A percentile compares a stretch with the other conserved stretches of the same genome.
Conservation (phyloP, 1,284 basidiomycete species). For the Pseudozyma thailandica region DNA sequence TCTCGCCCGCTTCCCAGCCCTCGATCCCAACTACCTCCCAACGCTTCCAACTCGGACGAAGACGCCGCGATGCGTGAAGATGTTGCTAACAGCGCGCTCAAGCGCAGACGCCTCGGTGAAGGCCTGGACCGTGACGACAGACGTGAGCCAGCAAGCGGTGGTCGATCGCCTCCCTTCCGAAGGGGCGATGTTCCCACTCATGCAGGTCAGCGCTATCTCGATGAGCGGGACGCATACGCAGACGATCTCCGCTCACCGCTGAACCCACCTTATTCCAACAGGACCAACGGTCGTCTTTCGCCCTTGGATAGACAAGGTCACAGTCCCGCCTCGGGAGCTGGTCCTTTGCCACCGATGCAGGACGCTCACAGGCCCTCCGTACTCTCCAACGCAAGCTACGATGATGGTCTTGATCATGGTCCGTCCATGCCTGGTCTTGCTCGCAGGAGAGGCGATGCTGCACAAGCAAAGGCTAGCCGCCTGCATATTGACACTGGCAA, state of each 20-base stretch:
- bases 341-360: conserved; percentile 42
- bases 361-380: conserved; percentile 39
- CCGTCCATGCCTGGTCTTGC: conserved; percentile 47
- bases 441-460: conserved; percentile 61
- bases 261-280: conserved; percentile 23
- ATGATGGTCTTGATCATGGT: conserved; percentile 36
- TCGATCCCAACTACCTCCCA: conserved; percentile 28
- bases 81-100: conserved; percentile 23
- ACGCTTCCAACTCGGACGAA: conserved; percentile 17
- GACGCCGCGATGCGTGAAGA: conserved; percentile 43
- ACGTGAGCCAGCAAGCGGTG: conserved; percentile 24
- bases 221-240: conserved; percentile 35
- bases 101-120: conserved; percentile 43
- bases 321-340: conserved; percentile 31
- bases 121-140: conserved; percentile 35
- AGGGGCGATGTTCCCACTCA: conserved; percentile 25
- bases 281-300: conserved; percentile 35
- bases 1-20: conserved; percentile 24
- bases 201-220: conserved; percentile 31
- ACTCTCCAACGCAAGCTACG: conserved; percentile 29
- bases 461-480: conserved; percentile 60
- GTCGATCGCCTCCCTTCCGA: conserved; percentile 39
- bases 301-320: conserved; percentile 30
- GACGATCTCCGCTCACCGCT: conserved; percentile 40
- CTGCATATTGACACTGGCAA: conserved; percentile 57